phyloP scores from a whole-genome alignment of 1,284 basidiomycete genomes.

The Cutaneotrichosporon sp. region DNA sequence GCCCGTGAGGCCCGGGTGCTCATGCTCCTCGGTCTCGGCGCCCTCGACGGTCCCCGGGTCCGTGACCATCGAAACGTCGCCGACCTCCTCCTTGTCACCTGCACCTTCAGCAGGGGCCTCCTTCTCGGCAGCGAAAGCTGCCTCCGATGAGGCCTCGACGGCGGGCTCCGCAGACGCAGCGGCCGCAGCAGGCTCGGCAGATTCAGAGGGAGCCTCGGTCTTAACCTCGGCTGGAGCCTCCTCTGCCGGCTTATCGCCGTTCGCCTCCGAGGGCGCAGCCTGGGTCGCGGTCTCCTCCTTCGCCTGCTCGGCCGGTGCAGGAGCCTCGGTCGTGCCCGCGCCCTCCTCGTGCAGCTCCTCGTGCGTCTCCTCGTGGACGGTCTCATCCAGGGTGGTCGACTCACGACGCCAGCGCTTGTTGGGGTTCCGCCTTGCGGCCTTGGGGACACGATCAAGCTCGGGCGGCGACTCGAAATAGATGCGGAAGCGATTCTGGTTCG shows the following conservation, averaged over 20 bases:
- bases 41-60: constrained; percentile 21
- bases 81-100: constrained; percentile 18
- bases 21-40: neutral
- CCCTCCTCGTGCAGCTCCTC: constrained; percentile 35
- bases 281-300: constrained; percentile 21
- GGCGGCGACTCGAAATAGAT: constrained; percentile 56
- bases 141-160: neutral
- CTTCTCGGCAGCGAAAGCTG: constrained; percentile 56
- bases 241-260: constrained; percentile 8
- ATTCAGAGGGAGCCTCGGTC: constrained; percentile 12
- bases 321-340: constrained; percentile 51
- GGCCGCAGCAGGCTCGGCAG: constrained; percentile 5
- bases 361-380: constrained; percentile 43
- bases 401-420: constrained; percentile 67
- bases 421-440: constrained; percentile 35
- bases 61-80: constrained; percentile 41
- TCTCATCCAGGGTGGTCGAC: constrained; percentile 39
- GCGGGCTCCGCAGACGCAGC: constrained; percentile 40
- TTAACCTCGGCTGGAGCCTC: constrained; percentile 22
- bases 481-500: constrained; percentile 52
- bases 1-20: constrained; percentile 14
- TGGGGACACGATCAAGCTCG: constrained; percentile 49
- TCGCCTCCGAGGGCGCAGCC: constrained; percentile 3
- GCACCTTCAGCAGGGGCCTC: constrained; percentile 44
- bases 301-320: constrained; percentile 6